These are phyloP conservation scores for Ustilago bromivora DNA, from an alignment of 1,284 basidiomycete genomes.

Conservation along the genomic window DNA sequence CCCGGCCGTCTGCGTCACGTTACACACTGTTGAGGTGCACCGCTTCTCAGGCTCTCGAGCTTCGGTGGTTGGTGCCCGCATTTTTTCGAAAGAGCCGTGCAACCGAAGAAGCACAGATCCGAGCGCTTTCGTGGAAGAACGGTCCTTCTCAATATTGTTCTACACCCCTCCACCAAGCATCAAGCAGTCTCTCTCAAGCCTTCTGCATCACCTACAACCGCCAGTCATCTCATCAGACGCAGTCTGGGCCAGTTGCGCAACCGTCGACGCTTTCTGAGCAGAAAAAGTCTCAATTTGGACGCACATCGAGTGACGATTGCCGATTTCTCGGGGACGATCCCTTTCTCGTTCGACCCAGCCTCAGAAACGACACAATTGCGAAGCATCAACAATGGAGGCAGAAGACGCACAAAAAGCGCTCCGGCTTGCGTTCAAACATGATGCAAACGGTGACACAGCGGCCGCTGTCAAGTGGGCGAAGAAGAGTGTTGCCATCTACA, in stretches of 20 bases:
- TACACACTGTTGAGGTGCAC: constrained; percentile 3
- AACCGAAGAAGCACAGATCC: constrained; percentile 16
- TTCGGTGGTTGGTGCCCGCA: constrained; percentile 9
- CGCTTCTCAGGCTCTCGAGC: neutral
- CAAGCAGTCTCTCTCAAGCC: neutral
- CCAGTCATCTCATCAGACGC: neutral
- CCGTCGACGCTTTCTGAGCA: neutral
- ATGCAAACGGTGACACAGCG: constrained; percentile 58
- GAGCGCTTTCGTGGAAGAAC: constrained; percentile 1
- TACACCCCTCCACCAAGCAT: neutral
- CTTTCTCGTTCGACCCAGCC: neutral
- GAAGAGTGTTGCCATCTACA: constrained; percentile 87
- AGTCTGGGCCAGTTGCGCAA: neutral
- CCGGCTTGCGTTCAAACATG: constrained; percentile 65
- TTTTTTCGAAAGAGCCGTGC: constrained; percentile 1
- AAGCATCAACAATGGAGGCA: constrained; percentile 42
- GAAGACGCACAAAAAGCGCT: constrained; percentile 67
- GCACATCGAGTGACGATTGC: neutral
- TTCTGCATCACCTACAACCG: neutral
- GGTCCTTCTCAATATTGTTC: constrained; percentile 11
- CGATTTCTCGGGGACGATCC: neutral
- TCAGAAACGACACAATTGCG: too few species aligned
- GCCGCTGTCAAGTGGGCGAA: constrained; percentile 86
- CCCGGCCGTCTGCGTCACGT: neutral
- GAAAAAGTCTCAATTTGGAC: neutral